Percentiles rank a stretch among this genome's conserved stretches.
phyloP scores from a whole-genome alignment of 1,284 basidiomycete species.

The Pseudozyma tsukubaensis region DNA sequence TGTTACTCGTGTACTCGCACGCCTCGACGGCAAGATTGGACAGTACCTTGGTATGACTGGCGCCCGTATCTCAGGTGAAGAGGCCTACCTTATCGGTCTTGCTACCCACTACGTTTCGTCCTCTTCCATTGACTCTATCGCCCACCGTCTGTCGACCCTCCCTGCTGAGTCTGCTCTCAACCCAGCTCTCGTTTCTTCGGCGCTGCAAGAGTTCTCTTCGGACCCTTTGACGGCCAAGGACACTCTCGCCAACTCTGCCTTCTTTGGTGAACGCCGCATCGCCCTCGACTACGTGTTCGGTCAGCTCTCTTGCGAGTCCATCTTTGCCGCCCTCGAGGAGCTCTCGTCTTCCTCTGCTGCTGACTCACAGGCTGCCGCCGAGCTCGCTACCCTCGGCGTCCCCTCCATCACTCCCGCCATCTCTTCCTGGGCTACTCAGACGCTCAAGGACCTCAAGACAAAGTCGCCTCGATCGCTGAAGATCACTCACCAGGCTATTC shows the following conservation, averaged over 20 bases:
- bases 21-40: slow-evolving; percentile 90
- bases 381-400: slow-evolving; percentile 46
- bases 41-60: slow-evolving; percentile 93
- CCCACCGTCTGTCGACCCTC: slow-evolving; percentile 54
- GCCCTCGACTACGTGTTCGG: slow-evolving; percentile 65
- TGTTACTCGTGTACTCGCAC: slow-evolving; percentile 86
- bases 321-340: slow-evolving; percentile 56
- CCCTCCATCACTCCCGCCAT: slow-evolving; percentile 35
- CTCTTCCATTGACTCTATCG: slow-evolving; percentile 46
- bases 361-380: slow-evolving; percentile 46
- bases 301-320: slow-evolving; percentile 55
- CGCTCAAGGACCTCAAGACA: slow-evolving; percentile 52
- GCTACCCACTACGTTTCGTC: slow-evolving; percentile 64
- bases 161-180: slow-evolving; percentile 47
- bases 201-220: slow-evolving; percentile 54
- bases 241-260: slow-evolving; percentile 44
- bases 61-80: slow-evolving; percentile 59
- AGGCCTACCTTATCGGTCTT: slow-evolving; percentile 63
- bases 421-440: slow-evolving; percentile 52
- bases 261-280: slow-evolving; percentile 60
- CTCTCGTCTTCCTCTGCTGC: slow-evolving; percentile 17
- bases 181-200: slow-evolving; percentile 39
- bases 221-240: slow-evolving; percentile 53
- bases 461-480: slow-evolving; percentile 65
- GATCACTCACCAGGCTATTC: slow-evolving; percentile 58